phyloP scores from a whole-genome alignment of 495 filamentous ascomycete genomes.

The Aspergillus conjunctus region DNA sequence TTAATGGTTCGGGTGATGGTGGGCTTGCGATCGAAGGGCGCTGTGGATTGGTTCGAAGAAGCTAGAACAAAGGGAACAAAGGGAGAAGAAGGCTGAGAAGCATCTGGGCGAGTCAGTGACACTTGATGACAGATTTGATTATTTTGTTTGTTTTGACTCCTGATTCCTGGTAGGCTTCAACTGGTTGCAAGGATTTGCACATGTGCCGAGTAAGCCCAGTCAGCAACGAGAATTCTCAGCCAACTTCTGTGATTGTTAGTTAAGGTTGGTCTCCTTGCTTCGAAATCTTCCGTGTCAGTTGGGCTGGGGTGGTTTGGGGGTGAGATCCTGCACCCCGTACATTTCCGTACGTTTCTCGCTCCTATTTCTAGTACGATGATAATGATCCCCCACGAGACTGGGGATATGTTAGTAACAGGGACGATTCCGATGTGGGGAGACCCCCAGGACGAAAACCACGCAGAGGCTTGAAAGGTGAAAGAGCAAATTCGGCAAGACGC shows the following conservation, averaged over 20 bases:
- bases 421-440: background rate
- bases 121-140: too few relatives aligned
- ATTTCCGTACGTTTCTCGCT: background rate
- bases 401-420: background rate
- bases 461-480: background rate
- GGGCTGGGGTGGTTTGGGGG: background rate
- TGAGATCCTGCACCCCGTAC: background rate
- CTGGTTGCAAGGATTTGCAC: background rate
- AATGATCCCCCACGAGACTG: background rate
- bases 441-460: background rate
- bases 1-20: background rate
- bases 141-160: too few relatives aligned
- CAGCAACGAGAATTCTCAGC: background rate
- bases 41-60: background rate
- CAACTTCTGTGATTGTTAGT: background rate
- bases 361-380: background rate
- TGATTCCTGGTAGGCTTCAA: background rate
- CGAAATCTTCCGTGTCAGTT: background rate
- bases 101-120: too few relatives aligned
- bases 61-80: background rate
- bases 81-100: background rate
- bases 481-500: background rate
- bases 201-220: background rate
- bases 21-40: background rate
- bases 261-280: slow-evolving; percentile 2